Conservation (phyloP, 345 rosid species). For the Gossypium ekmanianum region DNA sequence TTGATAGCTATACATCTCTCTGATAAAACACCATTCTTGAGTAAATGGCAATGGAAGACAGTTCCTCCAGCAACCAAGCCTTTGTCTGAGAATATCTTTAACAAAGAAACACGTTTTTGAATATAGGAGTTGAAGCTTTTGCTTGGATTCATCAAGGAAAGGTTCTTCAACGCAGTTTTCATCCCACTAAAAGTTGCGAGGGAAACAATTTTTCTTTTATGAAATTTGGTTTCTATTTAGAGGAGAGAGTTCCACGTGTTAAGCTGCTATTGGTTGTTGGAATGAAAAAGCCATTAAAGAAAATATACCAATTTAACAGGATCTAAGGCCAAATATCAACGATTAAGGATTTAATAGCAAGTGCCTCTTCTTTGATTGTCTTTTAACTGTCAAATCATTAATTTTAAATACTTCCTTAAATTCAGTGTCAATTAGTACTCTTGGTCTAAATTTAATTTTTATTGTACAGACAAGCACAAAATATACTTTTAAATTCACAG, state of each 20-base stretch:
- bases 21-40: slow-evolving; percentile 40
- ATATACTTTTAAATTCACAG: too few species aligned
- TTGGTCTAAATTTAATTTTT: too few species aligned
- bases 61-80: slow-evolving; percentile 33
- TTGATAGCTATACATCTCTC: slow-evolving; percentile 42
- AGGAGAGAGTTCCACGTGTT: background rate
- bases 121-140: slow-evolving; percentile 26
- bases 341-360: too few species aligned
- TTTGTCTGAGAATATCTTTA: slow-evolving; percentile 31
- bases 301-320: too few species aligned
- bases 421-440: too few species aligned
- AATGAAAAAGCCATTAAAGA: background rate
- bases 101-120: slow-evolving; percentile 23
- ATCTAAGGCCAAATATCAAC: too few species aligned
- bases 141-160: slow-evolving; percentile 18
- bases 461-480: too few species aligned
- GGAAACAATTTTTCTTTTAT: background rate
- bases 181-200: slow-evolving; percentile 11
- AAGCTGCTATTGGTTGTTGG: background rate
- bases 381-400: too few species aligned
- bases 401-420: too few species aligned
- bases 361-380: too few species aligned
- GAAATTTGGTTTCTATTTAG: background rate
- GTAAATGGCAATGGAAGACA: slow-evolving; percentile 40
- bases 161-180: slow-evolving; percentile 32